phyloP scores from a whole-genome alignment of 1,284 basidiomycete genomes.

The Abortiporus biennis region DNA sequence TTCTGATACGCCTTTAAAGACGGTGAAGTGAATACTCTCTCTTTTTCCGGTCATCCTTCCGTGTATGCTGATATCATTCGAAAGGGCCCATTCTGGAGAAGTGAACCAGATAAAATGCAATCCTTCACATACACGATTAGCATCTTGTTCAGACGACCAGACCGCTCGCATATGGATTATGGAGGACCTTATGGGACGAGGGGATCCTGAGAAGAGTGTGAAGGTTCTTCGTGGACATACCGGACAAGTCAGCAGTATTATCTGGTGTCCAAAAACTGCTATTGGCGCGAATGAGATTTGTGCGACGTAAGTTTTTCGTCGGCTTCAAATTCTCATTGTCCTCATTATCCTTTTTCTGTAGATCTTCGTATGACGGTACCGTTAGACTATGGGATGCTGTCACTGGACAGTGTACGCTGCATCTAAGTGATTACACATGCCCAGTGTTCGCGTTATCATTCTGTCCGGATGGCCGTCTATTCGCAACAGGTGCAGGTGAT shows the following conservation, averaged over 20 bases:
- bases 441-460: constrained; percentile 66
- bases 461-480: constrained; percentile 55
- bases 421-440: constrained; percentile 59
- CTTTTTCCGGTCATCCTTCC: background rate
- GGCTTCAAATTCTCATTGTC: constrained; percentile 2
- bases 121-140: constrained; percentile 55
- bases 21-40: constrained; percentile 44
- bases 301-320: constrained; percentile 56
- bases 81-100: constrained; percentile 70
- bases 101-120: constrained; percentile 76
- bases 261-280: constrained; percentile 59
- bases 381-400: constrained; percentile 73
- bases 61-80: background rate
- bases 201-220: constrained; percentile 28
- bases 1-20: constrained; percentile 44
- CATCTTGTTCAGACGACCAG: constrained; percentile 76
- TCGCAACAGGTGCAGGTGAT: constrained; percentile 58
- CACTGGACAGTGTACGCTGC: constrained; percentile 64
- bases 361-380: constrained; percentile 72
- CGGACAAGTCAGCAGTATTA: constrained; percentile 59
- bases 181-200: constrained; percentile 28
- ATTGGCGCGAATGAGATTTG: constrained; percentile 48
- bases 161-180: constrained; percentile 76
- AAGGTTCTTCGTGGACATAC: constrained; percentile 58
- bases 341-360: too few relatives aligned